Base-by-base conservation (phyloP, 805 yeast genomes). In the Wickerhamiella nectarea region DNA sequence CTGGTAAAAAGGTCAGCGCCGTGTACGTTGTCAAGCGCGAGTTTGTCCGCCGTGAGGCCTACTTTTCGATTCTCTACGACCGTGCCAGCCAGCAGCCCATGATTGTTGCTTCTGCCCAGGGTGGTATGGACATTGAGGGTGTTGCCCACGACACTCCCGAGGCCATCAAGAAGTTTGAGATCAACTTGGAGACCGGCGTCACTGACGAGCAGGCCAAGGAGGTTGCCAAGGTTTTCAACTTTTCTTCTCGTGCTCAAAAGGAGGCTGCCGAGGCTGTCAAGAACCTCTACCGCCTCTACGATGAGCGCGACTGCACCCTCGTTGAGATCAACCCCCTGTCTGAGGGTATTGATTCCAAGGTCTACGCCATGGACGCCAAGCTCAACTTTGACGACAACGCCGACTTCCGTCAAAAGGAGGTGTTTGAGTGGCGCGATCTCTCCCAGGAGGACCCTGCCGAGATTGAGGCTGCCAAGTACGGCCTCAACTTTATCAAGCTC, bases 71-170 rank as follows among this genome's bases (percentile, higher is more conserved):
- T 55, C 73, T 91, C 55, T 75, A 87, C 81, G 97, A 91, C 73
- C 85, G 99, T 71, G 74, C 78, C 55, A 74, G 80, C 53, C 94
- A 87, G 68, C 70, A 75, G 54, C 95, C 97, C 48, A 72, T 91
- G 68, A 82, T 91, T 60, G 95, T 91, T 52, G 95, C 95, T 41
- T 86, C 96, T 26, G 71, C 93, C 51, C 91, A 91, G 70, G 99
- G 99, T 71, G 99, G 99, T 72, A 87, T 91, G 94, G 95, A 91
- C 70, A 91, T 91, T 60, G 99, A 91, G 73, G 95, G 94, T 64
- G 97, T 91, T 55, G 99, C 98, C 49, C 79, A 78, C 54, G 76
- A 73, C 56, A 79, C 75, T 65, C 99, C 99, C 44, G 76, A 75
- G 46, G 94, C 94, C 54, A 91, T 91, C 70, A 80, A 84, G 69